phyloP scores from a whole-genome alignment of 2,329 filamentous ascomycete species.

The Clonostachys solani region DNA sequence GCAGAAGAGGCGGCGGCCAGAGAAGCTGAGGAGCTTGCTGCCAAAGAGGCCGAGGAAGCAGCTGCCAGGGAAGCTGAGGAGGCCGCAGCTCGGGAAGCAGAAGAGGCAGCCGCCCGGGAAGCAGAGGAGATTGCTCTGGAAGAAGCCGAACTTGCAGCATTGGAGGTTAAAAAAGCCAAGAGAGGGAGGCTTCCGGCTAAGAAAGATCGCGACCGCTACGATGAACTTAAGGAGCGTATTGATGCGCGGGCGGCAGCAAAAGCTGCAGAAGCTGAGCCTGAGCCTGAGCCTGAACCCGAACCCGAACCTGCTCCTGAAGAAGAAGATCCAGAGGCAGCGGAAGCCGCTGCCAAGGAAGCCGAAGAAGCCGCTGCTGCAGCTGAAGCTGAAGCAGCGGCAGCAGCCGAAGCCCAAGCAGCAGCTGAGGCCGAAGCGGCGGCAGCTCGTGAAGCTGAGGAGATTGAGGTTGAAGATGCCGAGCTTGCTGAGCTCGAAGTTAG shows the following conservation, averaged over 20 bases:
- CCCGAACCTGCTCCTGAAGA: slow-evolving; percentile 6
- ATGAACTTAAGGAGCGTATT: background rate
- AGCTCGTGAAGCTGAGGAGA: slow-evolving; percentile 17
- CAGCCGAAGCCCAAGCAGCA: slow-evolving; percentile 9
- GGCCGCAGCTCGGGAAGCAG: slow-evolving; percentile 12
- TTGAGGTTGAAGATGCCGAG: slow-evolving; percentile 12
- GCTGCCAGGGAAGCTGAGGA: slow-evolving; percentile 23
- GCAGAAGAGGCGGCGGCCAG: slow-evolving; percentile 27
- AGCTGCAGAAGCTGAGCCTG: background rate
- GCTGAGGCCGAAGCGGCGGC: slow-evolving; percentile 14
- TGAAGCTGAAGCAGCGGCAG: slow-evolving; percentile 13
- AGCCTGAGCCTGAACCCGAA: slow-evolving; percentile 4
- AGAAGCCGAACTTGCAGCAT: slow-evolving; percentile 16
- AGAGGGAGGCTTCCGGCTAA: slow-evolving; percentile 19
- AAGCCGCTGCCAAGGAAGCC: slow-evolving; percentile 14
- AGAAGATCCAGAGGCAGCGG: slow-evolving; percentile 18
- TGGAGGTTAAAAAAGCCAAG: slow-evolving; percentile 24
- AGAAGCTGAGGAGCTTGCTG: slow-evolving; percentile 22
- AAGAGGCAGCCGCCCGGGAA: slow-evolving; percentile 11
- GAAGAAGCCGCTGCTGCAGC: slow-evolving; percentile 15
- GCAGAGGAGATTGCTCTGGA: slow-evolving; percentile 12
- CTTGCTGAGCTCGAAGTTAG: slow-evolving; percentile 18
- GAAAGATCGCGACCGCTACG: slow-evolving; percentile 3
- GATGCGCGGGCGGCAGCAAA: background rate
- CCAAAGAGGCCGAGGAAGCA: slow-evolving; percentile 30